Base-by-base conservation (phyloP, 257 asterid genomes). In the Salvia miltiorrhiza region DNA sequence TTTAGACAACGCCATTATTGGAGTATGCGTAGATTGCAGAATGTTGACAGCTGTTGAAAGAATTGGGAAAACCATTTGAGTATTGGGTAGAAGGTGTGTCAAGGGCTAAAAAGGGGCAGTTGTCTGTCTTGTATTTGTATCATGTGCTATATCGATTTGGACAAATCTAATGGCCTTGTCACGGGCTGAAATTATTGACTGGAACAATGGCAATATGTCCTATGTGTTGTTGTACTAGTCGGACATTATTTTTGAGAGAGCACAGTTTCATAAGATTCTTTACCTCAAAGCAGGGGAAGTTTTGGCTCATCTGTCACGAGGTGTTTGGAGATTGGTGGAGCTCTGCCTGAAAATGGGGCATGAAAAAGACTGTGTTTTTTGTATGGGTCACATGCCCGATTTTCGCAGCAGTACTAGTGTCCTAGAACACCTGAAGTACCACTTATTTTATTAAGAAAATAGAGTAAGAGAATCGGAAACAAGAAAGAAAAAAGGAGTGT, bases 241-340 rank as follows among this genome's bases (percentile, higher is more conserved):
- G 17, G 43, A 57, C 68, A 66, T 74, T 48, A 39, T 70, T 40
- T 53, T 21, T 47, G 45, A 33, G 72, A 39, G 61, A 11, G 28
- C 21, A 55, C 47, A 45, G 68, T 50, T 63, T 37, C 45, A 39
- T 41, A 61, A 71, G 80, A 79, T 75, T 67, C 65, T 63, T 72
- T 71, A 53, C 83, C 75, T 67, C 52, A 76, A 73, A 64, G 20
- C 43, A 67, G 75, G 84, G 73, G 61, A 58, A 69, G 54, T 62
- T 78, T 88, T 82, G 90, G 76, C 78, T 81, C 76, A 65, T 84
- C 73, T 83, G 85, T 82, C 88, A 79, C 86, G 65, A 74, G 77
- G 47, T 59, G 74, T 50, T 39, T 13, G 14, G 13, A 12, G 12
- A 70, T 21, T 69, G 57, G 28, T 23, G 49, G 62, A 41, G 20